Base-by-base conservation (phyloP, 1,284 basidiomycete genomes). In the Boletellus deceptivus region DNA sequence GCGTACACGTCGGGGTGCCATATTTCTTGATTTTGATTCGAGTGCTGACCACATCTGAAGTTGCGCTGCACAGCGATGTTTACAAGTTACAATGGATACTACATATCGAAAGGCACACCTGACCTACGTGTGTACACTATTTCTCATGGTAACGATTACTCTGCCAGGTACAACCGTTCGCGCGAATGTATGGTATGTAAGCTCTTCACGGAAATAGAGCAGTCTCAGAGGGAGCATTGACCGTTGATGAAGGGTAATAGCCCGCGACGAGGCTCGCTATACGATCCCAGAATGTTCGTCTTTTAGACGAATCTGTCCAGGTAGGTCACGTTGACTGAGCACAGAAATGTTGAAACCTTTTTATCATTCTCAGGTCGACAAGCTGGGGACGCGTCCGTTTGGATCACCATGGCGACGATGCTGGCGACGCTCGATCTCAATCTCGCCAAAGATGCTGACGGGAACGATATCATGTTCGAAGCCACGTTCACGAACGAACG, bases 71-170 rank as follows among this genome's bases (percentile, higher is more conserved):
- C 22, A 50, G 45, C 4, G 43, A 46, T n/a, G n/a, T n/a, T n/a
- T n/a, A n/a, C n/a, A n/a, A 22, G 58, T 13, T 62, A 65, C 33
- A 31, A 49, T 10, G 49, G 45, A 33, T 53, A 51, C 43, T 52
- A 50, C n/a, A 64, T 64, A 46, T 62, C 62, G 2, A 54, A 62
- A 49, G 63, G 61, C 50, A 34, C 9, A 43, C 36, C 4, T 14
- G 14, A 34, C n/a, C 3, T 34, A 18, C 7, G 17, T 14, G 6
- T 35, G 8, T 24, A n/a, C 11, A 0, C 11, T 7, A n/a, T 20
- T 16, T n/a, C 14, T 14, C 29, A 11, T 14, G n/a, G 17, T 2
- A 31, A 18, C 7, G 13, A 14, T 17, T n/a, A 27, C 29, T 35
- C 10, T 11, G 8, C 34, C n/a, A 57, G 55, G 55, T 1, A 40